Evolutionary conservation across 1,284 basidiomycete species (phyloP).

Genomic region (Polyporus tsugae): DNA sequence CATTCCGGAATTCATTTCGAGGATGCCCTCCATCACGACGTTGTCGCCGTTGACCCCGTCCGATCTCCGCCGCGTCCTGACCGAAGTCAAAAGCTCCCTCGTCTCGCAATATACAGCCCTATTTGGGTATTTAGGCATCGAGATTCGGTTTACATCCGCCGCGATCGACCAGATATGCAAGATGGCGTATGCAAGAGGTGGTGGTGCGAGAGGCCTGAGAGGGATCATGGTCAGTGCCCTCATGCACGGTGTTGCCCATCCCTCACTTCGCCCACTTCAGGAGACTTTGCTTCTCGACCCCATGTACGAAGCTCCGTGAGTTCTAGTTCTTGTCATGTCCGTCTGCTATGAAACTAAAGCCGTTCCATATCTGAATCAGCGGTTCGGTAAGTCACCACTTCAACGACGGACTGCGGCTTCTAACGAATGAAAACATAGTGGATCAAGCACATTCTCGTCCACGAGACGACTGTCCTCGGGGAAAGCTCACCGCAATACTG

Average conservation of each 20-base stretch:
- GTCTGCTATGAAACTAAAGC: constrained; percentile 19
- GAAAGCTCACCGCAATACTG: constrained; percentile 65
- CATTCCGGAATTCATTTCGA: constrained; percentile 95
- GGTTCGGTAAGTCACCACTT: constrained; percentile 21
- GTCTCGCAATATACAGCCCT: constrained; percentile 89
- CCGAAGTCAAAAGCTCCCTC: constrained; percentile 90
- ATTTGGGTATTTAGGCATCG: constrained; percentile 83
- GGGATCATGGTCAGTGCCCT: constrained; percentile 80
- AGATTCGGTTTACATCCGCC: constrained; percentile 82
- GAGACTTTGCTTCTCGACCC: constrained; percentile 83
- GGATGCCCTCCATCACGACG: constrained; percentile 88
- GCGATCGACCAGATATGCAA: constrained; percentile 82
- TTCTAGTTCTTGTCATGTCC: constrained; percentile 35
- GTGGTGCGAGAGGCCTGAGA: constrained; percentile 89
- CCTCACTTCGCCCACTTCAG: constrained; percentile 44
- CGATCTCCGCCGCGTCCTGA: constrained; percentile 90
- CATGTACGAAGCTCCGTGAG: constrained; percentile 94
- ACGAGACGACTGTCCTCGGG: constrained; percentile 59
- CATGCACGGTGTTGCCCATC: background rate
- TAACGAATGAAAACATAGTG: constrained; percentile 47
- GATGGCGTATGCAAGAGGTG: constrained; percentile 81
- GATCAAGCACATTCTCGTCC: constrained; percentile 69
- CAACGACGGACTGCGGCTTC: background rate
- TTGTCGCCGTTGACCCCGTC: constrained; percentile 74
- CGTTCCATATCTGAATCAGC: constrained; percentile 11